Conservation (phyloP, 495 filamentous ascomycete genomes). For the Aspergillus carlsbadensis region DNA sequence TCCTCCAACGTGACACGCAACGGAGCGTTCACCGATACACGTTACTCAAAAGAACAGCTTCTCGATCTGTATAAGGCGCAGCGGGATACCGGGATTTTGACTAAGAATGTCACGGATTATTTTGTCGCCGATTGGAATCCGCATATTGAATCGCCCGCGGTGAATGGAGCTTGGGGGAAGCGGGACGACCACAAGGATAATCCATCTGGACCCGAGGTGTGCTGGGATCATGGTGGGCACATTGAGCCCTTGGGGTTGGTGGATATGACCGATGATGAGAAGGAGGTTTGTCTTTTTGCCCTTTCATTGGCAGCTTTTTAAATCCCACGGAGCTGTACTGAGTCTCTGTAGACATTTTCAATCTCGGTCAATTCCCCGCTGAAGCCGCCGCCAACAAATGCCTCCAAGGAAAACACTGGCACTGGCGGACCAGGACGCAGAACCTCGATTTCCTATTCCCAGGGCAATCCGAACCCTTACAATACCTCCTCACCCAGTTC, state of each 20-base stretch:
- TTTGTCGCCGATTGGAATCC: slow-evolving; percentile 78
- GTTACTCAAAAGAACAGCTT: slow-evolving; percentile 83
- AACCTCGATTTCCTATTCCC: slow-evolving; percentile 66
- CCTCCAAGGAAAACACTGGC: slow-evolving; percentile 66
- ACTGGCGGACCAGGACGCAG: slow-evolving; percentile 65
- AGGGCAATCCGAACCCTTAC: slow-evolving; percentile 45
- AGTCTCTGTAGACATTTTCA: slow-evolving; percentile 61
- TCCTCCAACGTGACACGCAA: slow-evolving; percentile 50
- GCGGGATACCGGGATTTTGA: slow-evolving; percentile 52
- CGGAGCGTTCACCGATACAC: slow-evolving; percentile 52
- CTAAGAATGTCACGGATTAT: slow-evolving; percentile 66
- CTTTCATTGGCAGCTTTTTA: slow-evolving; percentile 11
- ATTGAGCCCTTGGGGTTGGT: slow-evolving; percentile 70
- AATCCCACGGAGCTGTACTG: slow-evolving; percentile 19
- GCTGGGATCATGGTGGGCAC: slow-evolving; percentile 81
- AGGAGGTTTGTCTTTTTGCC: slow-evolving; percentile 60
- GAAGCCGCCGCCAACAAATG: slow-evolving; percentile 74
- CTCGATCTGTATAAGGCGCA: slow-evolving; percentile 70
- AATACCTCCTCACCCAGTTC: slow-evolving; percentile 58
- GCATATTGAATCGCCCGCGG: slow-evolving; percentile 57
- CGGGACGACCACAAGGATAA: slow-evolving; percentile 64
- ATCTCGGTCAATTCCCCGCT: slow-evolving; percentile 89
- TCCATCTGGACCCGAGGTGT: slow-evolving; percentile 71
- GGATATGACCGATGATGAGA: slow-evolving; percentile 80
- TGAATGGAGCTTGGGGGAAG: slow-evolving; percentile 73